Conservation (phyloP, 257 asterid genomes). For the Henckelia pumila region DNA sequence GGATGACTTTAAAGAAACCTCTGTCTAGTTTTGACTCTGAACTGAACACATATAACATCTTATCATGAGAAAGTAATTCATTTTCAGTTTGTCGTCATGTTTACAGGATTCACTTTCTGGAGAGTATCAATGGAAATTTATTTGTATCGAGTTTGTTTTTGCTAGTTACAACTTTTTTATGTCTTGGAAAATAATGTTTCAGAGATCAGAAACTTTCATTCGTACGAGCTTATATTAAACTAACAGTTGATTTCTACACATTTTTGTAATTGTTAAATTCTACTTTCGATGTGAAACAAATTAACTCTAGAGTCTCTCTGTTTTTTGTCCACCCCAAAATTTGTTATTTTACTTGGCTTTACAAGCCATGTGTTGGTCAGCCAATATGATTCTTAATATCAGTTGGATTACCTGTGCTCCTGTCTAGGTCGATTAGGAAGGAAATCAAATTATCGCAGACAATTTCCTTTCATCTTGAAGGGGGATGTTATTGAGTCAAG, state of each 20-base stretch:
- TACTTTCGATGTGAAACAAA: not conserved
- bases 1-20: not conserved
- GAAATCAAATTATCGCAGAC: conserved; percentile 18
- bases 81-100: not conserved
- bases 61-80: not conserved
- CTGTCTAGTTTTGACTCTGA: not conserved
- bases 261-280: not conserved
- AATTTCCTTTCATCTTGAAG: conserved; percentile 20
- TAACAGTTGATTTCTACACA: not conserved
- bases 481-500: conserved; percentile 46
- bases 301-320: not conserved
- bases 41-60: not conserved
- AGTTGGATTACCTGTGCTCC: conserved; percentile 9
- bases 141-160: not conserved
- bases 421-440: conserved; percentile 1
- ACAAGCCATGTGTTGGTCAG: not conserved
- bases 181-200: not conserved
- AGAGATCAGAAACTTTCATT: not conserved
- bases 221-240: not conserved
- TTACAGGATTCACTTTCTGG: not conserved
- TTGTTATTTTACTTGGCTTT: not conserved
- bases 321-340: not conserved
- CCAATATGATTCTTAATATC: not conserved
- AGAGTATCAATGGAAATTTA: not conserved
- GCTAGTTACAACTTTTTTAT: not conserved